Conservation (phyloP, 768 basidiomycete species). For the Rubroboletus satanas region DNA sequence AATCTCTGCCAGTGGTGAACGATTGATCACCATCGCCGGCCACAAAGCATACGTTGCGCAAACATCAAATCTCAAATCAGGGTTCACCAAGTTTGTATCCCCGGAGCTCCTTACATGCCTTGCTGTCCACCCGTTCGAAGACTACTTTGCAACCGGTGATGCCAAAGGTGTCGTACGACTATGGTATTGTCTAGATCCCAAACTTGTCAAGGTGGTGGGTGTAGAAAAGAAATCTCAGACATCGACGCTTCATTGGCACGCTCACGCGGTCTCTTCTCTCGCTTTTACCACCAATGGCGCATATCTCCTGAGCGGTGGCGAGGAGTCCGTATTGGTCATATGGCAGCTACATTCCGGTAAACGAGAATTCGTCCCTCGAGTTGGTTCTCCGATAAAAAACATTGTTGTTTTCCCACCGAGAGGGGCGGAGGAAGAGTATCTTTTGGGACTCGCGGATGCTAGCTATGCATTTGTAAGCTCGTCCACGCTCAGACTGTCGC, state of each 20-base stretch:
- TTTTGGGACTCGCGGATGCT: constrained; percentile 79
- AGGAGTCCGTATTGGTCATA: constrained; percentile 93
- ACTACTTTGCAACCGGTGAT: constrained; percentile 96
- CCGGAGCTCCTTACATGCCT: constrained; percentile 79
- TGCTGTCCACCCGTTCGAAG: constrained; percentile 83
- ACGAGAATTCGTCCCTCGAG: constrained; percentile 88
- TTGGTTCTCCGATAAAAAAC: constrained; percentile 81
- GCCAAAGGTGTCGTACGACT: constrained; percentile 76
- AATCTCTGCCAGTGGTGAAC: constrained; percentile 71
- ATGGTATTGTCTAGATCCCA: constrained; percentile 87
- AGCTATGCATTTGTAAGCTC: constrained; percentile 73
- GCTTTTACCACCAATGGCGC: constrained; percentile 88
- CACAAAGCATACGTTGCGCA: constrained; percentile 75
- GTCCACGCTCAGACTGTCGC: constrained; percentile 64
- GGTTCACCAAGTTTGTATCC: constrained; percentile 81
- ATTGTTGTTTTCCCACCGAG: constrained; percentile 55
- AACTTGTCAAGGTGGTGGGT: constrained; percentile 47
- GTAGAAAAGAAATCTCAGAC: constrained; percentile 82
- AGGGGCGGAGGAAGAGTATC: constrained; percentile 75
- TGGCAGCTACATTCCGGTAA: constrained; percentile 91
- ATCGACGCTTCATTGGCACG: constrained; percentile 92
- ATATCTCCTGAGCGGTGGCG: constrained; percentile 90
- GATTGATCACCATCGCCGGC: constrained; percentile 71
- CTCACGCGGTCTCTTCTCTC: constrained; percentile 85
- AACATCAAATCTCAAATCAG: constrained; percentile 51